Base-by-base conservation (phyloP, 106 monocot species). In the Narthecium ossifragum region DNA sequence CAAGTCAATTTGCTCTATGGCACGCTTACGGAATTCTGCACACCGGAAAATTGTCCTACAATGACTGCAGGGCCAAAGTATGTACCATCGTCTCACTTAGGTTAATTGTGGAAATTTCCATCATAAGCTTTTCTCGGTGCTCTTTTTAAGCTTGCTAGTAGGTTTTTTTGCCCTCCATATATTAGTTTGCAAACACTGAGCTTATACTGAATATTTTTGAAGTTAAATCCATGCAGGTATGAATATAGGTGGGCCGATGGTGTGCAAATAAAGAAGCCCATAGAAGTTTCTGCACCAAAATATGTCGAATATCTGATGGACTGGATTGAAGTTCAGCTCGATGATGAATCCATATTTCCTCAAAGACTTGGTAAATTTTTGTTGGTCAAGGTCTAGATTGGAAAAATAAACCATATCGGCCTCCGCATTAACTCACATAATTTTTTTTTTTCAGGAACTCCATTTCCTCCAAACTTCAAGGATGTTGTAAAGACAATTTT, bases 171-270 rank as follows among this genome's bases (percentile, higher is more conserved):
- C n/a, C n/a, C n/a, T n/a, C n/a, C n/a, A n/a, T n/a, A n/a, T n/a
- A n/a, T n/a, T n/a, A n/a, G n/a, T n/a, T n/a, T 43, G 43, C 6
- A 17, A 47, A 25, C 8, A 26, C 17, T 36, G 14, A 9, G 34
- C 53, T 26, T 34, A n/a, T n/a, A n/a, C n/a, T n/a, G n/a, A n/a
- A n/a, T n/a, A n/a, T n/a, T n/a, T n/a, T n/a, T n/a, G n/a, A n/a
- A n/a, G n/a, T n/a, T n/a, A n/a, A n/a, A n/a, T n/a, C n/a, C n/a
- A 38, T 82, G 75, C 75, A 96, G 96, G 71, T 96, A 96, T 49
- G 96, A 96, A 65, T 96, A 96, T 54, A 73, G 90, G 62, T 90
- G 96, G 96, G 96, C 96, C 45, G 96, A 96, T 84, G 96, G 96
- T 62, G 96, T 96, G 43, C 90, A 90, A 60, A 96, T 96, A 81